Evolutionary conservation across 2,329 filamentous ascomycete genomes (phyloP).

Genomic region (Orbilia blumenaviensis): DNA sequence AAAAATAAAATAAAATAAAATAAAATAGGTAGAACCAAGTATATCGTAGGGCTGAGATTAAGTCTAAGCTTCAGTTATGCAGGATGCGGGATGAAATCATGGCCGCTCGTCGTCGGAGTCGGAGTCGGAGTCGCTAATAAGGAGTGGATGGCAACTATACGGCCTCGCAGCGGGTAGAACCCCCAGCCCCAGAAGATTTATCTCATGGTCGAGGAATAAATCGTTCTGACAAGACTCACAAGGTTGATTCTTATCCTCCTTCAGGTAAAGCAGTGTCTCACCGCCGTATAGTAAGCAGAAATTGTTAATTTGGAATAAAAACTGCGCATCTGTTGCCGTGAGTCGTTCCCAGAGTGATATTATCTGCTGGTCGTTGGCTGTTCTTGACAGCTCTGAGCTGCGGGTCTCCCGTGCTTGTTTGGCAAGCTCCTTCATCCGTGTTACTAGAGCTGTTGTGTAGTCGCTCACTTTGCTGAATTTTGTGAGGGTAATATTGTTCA

Average conservation of each 20-base stretch:
- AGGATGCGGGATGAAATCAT: not conserved
- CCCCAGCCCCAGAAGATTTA: not conserved
- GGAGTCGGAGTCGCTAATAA: constrained; percentile 1
- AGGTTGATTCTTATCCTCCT: not conserved
- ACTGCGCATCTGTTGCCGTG: not conserved
- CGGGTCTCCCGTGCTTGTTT: not conserved
- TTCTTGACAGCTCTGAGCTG: not conserved
- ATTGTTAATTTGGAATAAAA: not conserved
- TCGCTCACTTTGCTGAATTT: not conserved
- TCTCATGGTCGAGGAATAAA: too few species aligned
- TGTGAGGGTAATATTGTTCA: not conserved
- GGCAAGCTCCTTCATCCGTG: not conserved
- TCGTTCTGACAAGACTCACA: too few species aligned
- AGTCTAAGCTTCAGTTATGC: too few species aligned
- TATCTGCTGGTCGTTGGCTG: not conserved
- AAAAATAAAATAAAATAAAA: too few species aligned
- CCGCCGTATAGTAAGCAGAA: not conserved
- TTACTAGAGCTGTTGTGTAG: not conserved
- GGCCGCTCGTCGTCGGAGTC: not conserved
- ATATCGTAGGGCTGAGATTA: too few species aligned
- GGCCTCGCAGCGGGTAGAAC: too few species aligned
- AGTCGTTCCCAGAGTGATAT: not conserved
- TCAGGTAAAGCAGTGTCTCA: not conserved
- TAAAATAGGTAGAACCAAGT: too few species aligned
- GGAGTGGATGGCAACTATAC: not conserved